A percentile compares a stretch with the other conserved stretches of the same genome.
Evolutionary conservation across 2,329 filamentous ascomycete genomes (phyloP).

Genomic region (Pseudogymnoascus sp.): DNA sequence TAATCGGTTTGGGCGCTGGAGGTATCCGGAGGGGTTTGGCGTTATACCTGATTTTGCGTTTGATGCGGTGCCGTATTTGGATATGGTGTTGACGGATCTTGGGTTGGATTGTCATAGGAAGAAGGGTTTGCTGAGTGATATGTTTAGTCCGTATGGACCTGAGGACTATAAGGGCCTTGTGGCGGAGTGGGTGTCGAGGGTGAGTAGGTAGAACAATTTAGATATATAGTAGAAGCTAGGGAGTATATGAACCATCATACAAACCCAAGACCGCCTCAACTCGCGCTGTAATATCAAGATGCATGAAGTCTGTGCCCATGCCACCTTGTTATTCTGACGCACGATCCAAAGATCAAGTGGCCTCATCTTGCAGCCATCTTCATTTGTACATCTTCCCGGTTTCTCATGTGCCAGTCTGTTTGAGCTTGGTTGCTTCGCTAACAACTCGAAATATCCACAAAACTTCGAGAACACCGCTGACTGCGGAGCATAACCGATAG

Average conservation of each 20-base stretch:
- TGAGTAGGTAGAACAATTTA: not conserved
- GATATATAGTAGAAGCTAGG: not conserved
- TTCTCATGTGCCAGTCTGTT: not conserved
- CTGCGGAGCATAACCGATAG: not conserved
- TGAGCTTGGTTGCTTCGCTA: not conserved
- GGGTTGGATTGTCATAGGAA: constrained; percentile 51
- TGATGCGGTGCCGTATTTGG: constrained; percentile 66
- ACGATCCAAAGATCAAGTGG: not conserved
- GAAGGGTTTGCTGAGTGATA: constrained; percentile 34
- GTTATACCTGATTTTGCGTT: constrained; percentile 64
- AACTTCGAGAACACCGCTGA: not conserved
- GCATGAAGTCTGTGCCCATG: not conserved
- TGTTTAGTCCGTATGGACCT: constrained; percentile 38
- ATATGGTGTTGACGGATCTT: constrained; percentile 58
- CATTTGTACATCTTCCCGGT: not conserved
- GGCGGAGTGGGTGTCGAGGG: constrained; percentile 32
- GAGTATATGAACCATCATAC: not conserved
- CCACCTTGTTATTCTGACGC: not conserved
- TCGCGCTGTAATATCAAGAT: not conserved
- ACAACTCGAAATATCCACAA: not conserved
- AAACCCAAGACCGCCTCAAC: not conserved
- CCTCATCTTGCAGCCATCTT: not conserved
- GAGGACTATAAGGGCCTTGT: constrained; percentile 39
- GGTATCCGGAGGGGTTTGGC: constrained; percentile 60
- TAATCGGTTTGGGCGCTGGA: constrained; percentile 60